Conservation (phyloP, 148 eudicot genomes). For the Talinum fruticosum region DNA sequence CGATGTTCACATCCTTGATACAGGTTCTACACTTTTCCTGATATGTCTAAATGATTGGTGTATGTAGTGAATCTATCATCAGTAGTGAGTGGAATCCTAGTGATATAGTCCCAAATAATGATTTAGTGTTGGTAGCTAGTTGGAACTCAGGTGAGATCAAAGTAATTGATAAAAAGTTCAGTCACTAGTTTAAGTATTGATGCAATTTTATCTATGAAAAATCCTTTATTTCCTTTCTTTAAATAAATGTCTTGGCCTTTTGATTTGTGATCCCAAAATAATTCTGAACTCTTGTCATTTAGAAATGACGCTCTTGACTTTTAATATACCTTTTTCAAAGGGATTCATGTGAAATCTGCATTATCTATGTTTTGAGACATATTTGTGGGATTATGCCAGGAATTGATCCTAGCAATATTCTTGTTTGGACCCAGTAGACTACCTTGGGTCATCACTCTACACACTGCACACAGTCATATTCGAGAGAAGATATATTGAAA, state of each 20-base stretch:
- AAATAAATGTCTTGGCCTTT: not conserved
- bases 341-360: not conserved
- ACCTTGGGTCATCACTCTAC: not conserved
- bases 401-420: not conserved
- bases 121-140: not conserved
- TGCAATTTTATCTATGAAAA: not conserved
- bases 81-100: not conserved
- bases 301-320: not conserved
- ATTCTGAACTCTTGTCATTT: not conserved
- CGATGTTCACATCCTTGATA: conserved; percentile 86
- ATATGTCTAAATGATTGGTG: not conserved
- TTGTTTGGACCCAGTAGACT: not conserved
- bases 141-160: not conserved
- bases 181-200: not conserved
- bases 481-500: not conserved
- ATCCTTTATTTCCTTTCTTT: not conserved
- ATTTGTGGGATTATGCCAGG: not conserved
- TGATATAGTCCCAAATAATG: not conserved
- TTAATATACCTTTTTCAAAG: not conserved
- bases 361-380: not conserved
- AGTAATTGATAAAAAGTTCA: not conserved
- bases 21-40: conserved; percentile 50
- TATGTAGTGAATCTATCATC: not conserved
- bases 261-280: not conserved
- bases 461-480: conserved; percentile 5